Conservation (phyloP, 148 eudicot species). For the Mesembryanthemum crystallinum region DNA sequence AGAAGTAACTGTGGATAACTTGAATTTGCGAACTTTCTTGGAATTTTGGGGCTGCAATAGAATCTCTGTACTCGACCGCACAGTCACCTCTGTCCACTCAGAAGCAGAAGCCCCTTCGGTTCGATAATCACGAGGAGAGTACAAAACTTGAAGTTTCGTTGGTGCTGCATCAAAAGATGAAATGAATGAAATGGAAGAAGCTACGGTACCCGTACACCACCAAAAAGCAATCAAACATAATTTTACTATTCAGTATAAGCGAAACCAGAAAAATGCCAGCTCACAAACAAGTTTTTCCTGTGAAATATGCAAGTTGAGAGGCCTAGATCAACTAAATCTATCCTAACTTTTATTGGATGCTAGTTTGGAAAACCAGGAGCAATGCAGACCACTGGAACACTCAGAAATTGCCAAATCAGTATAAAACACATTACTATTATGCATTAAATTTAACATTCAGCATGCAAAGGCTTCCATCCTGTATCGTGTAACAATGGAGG, state of each 20-base stretch:
- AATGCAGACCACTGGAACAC: too few species aligned
- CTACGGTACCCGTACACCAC: too few species aligned
- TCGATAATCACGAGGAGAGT: constrained; percentile 75
- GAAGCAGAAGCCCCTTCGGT: constrained; percentile 64
- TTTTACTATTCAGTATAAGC: neutral
- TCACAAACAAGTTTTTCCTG: too few species aligned
- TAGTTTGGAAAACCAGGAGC: too few species aligned
- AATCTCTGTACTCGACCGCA: constrained; percentile 73
- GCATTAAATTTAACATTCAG: too few species aligned
- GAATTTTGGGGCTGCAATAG: constrained; percentile 66
- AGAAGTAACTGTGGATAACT: constrained; percentile 72
- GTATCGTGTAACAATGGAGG: too few species aligned
- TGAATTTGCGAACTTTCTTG: constrained; percentile 59
- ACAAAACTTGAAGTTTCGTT: constrained; percentile 72
- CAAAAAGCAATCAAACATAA: neutral
- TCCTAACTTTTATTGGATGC: too few species aligned
- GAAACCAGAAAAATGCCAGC: neutral
- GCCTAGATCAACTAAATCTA: neutral
- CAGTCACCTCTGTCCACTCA: constrained; percentile 74
- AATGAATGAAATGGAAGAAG: neutral
- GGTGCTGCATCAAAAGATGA: constrained; percentile 52
- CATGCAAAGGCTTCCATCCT: too few species aligned
- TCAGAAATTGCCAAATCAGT: neutral
- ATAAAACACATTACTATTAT: too few species aligned
- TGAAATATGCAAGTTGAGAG: neutral